A percentile compares a stretch with the other conserved stretches of the same genome.
phyloP scores from a whole-genome alignment of 108 stramenopile species.

The Seminavis robusta region DNA sequence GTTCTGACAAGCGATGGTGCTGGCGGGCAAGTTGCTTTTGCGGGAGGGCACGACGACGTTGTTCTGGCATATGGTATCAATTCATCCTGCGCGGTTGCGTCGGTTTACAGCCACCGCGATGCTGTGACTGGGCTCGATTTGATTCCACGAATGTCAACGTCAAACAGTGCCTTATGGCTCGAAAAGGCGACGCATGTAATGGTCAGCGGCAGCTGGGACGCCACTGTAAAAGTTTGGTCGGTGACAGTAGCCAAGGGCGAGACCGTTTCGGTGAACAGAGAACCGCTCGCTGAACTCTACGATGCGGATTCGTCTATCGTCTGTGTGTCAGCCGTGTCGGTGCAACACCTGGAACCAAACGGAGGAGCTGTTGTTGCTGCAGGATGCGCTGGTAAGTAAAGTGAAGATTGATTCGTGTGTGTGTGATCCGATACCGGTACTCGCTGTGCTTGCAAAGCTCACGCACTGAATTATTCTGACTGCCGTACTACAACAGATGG shows the following conservation, averaged over 20 bases:
- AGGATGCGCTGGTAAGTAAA: conserved; percentile 55
- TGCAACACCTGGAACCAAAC: no score
- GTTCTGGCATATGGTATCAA: conserved; percentile 74
- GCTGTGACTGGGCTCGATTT: conserved; percentile 65
- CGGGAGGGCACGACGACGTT: conserved; percentile 73
- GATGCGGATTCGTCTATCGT: conserved; percentile 63
- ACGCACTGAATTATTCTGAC: no score
- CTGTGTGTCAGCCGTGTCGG: conserved; percentile 42
- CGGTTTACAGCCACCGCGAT: conserved; percentile 67
- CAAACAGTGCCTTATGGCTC: conserved; percentile 36
- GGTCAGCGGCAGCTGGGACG: conserved; percentile 72
- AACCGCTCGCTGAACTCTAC: conserved; percentile 68
- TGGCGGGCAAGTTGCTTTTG: conserved; percentile 61
- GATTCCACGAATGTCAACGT: conserved; percentile 20
- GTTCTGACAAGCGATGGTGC: conserved; percentile 40
- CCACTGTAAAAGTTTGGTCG: conserved; percentile 71
- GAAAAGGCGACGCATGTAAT: conserved; percentile 58
- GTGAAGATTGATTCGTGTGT: no score
- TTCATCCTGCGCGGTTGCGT: conserved; percentile 63
- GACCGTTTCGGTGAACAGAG: conserved; percentile 56
- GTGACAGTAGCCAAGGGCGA: conserved; percentile 51
- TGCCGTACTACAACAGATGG: no score
- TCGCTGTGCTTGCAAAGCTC: no score
- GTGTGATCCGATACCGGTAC: no score
- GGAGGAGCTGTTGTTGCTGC: conserved; percentile 43